phyloP scores from a whole-genome alignment of 192 early-diverging fungal species.

The Dispira parvispora region DNA sequence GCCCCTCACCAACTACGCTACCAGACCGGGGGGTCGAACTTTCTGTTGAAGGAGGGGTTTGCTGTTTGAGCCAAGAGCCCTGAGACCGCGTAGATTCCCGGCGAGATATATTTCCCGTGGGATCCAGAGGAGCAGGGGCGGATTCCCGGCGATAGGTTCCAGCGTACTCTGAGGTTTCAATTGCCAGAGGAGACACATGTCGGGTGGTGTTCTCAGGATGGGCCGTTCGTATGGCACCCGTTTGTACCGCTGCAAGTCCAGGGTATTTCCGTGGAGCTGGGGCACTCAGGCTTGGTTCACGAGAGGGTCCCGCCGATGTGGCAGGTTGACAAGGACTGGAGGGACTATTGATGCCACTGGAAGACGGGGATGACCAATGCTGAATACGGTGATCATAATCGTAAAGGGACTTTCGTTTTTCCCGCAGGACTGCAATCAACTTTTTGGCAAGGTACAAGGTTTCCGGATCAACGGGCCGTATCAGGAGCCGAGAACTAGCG shows the following conservation, averaged over 20 bases:
- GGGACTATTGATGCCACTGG: slow-evolving; percentile 9
- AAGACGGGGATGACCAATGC: slow-evolving; percentile 5
- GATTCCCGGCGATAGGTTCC: too few relatives aligned
- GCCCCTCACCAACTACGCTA: too few relatives aligned
- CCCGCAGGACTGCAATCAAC: slow-evolving; percentile 20
- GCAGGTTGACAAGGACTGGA: not conserved
- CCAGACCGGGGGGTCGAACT: too few relatives aligned
- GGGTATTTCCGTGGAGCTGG: slow-evolving; percentile 16
- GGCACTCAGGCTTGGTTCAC: slow-evolving; percentile 28
- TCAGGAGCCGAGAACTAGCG: not conserved
- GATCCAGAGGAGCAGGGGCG: too few relatives aligned
- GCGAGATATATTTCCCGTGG: too few relatives aligned
- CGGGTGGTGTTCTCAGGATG: too few relatives aligned
- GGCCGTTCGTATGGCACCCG: slow-evolving; percentile 14
- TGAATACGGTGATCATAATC: slow-evolving; percentile 5
- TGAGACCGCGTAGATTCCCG: too few relatives aligned
- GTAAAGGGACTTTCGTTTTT: slow-evolving; percentile 12
- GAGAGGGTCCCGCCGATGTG: slow-evolving; percentile 25
- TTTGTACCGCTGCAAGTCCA: slow-evolving; percentile 14
- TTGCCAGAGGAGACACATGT: too few relatives aligned
- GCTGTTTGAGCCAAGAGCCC: too few relatives aligned
- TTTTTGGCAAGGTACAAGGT: slow-evolving; percentile 30
- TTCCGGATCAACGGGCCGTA: slow-evolving; percentile 18
- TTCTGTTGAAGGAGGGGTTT: too few relatives aligned
- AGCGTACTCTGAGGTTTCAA: too few relatives aligned